phyloP scores from a whole-genome alignment of 1,284 basidiomycete genomes.

The Heliocybe sulcata region DNA sequence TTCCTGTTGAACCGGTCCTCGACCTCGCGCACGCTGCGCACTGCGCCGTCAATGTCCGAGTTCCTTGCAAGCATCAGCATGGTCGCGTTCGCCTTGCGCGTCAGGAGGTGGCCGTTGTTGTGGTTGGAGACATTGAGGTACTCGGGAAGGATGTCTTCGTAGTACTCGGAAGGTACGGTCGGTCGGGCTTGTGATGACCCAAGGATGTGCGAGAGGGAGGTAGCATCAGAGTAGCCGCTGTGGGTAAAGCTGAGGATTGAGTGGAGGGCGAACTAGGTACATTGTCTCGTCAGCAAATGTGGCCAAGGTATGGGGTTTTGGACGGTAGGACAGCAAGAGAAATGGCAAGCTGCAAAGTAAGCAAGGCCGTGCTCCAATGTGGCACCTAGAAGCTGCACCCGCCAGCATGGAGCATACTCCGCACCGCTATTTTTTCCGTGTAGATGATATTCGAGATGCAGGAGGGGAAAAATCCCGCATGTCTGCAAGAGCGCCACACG shows the following conservation, averaged over 20 bases:
- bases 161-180: background rate
- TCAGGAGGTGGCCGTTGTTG: background rate
- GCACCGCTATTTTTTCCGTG: too few species aligned
- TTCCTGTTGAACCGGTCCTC: constrained; percentile 14
- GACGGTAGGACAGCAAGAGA: too few species aligned
- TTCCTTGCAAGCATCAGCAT: constrained; percentile 4
- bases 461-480: too few species aligned
- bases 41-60: constrained; percentile 1
- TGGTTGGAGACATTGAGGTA: background rate
- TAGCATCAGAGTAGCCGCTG: constrained; percentile 26
- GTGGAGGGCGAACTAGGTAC: constrained; percentile 24
- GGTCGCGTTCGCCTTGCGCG: constrained; percentile 3
- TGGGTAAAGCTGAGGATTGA: constrained; percentile 28
- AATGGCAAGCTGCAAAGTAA: too few species aligned
- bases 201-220: constrained; percentile 21
- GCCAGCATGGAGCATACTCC: too few species aligned
- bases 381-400: too few species aligned
- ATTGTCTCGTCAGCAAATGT: too few species aligned
- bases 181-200: constrained; percentile 8
- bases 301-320: too few species aligned
- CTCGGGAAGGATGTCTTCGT: background rate
- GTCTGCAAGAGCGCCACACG: too few species aligned
- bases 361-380: too few species aligned
- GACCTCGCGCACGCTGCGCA: constrained; percentile 8
- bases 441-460: too few species aligned